These are phyloP conservation scores for Phytopythium delawarense DNA, from an alignment of 352 stramenopile species.

Conservation along the genomic window DNA sequence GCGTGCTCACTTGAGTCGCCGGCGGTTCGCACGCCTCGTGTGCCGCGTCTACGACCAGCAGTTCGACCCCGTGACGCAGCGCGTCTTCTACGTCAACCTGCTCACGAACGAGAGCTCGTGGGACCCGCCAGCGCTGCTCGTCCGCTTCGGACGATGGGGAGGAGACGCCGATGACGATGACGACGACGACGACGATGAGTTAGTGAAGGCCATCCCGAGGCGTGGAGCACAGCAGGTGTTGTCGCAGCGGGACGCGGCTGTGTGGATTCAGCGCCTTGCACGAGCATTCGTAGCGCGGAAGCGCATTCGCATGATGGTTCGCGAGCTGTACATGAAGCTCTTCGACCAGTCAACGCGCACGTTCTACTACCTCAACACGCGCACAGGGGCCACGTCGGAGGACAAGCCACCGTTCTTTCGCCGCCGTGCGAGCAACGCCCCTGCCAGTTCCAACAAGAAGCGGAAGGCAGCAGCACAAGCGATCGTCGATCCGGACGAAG, in stretches of 20 bases:
- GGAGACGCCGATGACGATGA: neutral
- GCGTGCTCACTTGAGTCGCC: slow-evolving; percentile 33
- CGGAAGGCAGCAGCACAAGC: neutral
- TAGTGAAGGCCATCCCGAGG: slow-evolving; percentile 1
- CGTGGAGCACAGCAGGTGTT: slow-evolving; percentile 6
- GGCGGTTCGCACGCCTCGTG: slow-evolving; percentile 32
- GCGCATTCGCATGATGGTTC: slow-evolving; percentile 37
- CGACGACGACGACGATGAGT: neutral
- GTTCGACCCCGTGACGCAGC: slow-evolving; percentile 56
- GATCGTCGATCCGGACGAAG: slow-evolving; percentile 14
- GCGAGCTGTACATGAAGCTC: slow-evolving; percentile 77
- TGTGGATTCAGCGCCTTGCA: slow-evolving; percentile 44
- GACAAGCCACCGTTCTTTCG: slow-evolving; percentile 49
- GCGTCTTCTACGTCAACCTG: slow-evolving; percentile 67
- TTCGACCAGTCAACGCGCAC: slow-evolving; percentile 39
- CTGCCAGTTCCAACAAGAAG: neutral
- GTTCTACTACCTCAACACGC: slow-evolving; percentile 72
- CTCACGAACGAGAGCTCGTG: slow-evolving; percentile 58
- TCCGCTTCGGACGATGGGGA: slow-evolving; percentile 23
- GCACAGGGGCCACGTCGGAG: slow-evolving; percentile 30
- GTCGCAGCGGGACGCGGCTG: slow-evolving; percentile 26
- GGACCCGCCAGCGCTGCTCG: slow-evolving; percentile 43
- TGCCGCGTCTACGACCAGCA: slow-evolving; percentile 48
- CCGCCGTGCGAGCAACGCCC: slow-evolving; percentile 7
- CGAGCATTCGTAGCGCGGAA: slow-evolving; percentile 35